These are phyloP conservation scores for Hirschioporus abietinus DNA, from an alignment of 768 basidiomycete species.

Conservation along the genomic window DNA sequence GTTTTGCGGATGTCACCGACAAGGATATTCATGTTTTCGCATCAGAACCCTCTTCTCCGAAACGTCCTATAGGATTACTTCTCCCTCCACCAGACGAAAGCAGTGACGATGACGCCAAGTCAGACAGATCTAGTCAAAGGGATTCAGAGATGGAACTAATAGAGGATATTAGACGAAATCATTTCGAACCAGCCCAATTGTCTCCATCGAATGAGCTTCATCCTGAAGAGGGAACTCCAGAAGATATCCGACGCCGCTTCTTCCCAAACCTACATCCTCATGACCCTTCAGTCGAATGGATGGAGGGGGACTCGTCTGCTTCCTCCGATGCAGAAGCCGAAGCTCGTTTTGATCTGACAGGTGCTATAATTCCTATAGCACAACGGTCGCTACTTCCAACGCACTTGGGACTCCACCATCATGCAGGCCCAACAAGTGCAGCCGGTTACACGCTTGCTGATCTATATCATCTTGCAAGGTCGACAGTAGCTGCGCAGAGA, in stretches of 20 bases:
- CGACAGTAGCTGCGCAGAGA: slow-evolving; percentile 79
- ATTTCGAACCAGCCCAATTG: slow-evolving; percentile 6
- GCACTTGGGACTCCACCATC: slow-evolving; percentile 87
- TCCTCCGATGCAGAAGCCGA: slow-evolving; percentile 21
- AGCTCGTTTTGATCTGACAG: slow-evolving; percentile 65
- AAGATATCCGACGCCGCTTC: slow-evolving; percentile 77
- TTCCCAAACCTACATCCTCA: slow-evolving; percentile 68
- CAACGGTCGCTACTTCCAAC: slow-evolving; percentile 62
- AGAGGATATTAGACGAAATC: neutral
- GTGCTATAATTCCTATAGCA: slow-evolving; percentile 54
- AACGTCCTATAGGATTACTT: slow-evolving; percentile 47
- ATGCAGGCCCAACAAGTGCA: slow-evolving; percentile 63
- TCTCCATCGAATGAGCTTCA: slow-evolving; percentile 1
- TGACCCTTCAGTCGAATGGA: slow-evolving; percentile 81
- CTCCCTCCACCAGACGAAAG: slow-evolving; percentile 36
- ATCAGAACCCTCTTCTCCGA: slow-evolving; percentile 73
- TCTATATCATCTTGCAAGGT: slow-evolving; percentile 71
- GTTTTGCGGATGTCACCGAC: slow-evolving; percentile 72
- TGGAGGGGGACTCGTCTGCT: slow-evolving; percentile 32
- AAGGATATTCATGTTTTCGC: slow-evolving; percentile 81
- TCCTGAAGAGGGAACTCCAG: slow-evolving; percentile 66
- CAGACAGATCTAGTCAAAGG: slow-evolving; percentile 30
- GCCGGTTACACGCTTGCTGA: slow-evolving; percentile 91
- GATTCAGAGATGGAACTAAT: neutral
- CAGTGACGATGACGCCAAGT: slow-evolving; percentile 7